Percentiles rank a stretch among this genome's conserved stretches.
Conservation (phyloP, 768 basidiomycete genomes). For the Neoboletus brunneissimus region DNA sequence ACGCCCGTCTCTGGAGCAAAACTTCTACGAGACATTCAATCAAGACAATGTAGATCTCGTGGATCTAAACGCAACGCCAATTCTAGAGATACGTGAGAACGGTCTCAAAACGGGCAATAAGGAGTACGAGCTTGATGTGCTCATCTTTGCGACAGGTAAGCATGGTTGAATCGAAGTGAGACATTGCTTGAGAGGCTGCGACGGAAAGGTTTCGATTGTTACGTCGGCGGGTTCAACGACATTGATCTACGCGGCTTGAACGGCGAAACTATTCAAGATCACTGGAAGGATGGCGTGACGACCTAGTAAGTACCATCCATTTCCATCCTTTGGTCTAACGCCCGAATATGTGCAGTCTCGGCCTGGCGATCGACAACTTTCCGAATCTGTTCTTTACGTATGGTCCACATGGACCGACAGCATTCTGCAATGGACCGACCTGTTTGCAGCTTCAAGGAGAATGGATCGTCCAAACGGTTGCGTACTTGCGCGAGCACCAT, state of each 20-base stretch:
- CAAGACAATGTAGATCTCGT: conserved; percentile 19
- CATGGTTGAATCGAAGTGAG: not conserved
- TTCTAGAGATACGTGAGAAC: conserved; percentile 7
- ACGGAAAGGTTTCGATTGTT: conserved; percentile 12
- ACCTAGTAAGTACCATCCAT: conserved; percentile 10
- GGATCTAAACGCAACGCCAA: conserved; percentile 3
- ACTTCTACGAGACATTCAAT: conserved; percentile 13
- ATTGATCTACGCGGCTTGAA: conserved; percentile 15
- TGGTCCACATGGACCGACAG: conserved; percentile 13
- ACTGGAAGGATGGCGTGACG: conserved; percentile 11
- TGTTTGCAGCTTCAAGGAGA: conserved; percentile 2
- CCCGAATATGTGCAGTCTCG: conserved; percentile 3
- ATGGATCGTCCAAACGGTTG: conserved; percentile 13
- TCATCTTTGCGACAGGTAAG: conserved; percentile 18
- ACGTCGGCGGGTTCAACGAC: conserved; percentile 1
- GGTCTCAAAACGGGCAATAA: conserved; percentile 7
- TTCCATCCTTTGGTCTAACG: not conserved
- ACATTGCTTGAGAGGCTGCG: not conserved
- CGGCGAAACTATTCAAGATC: conserved; percentile 12
- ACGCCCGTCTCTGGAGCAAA: conserved; percentile 7
- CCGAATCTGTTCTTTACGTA: conserved; percentile 12
- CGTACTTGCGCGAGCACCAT: conserved; percentile 4
- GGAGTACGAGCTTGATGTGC: conserved; percentile 12
- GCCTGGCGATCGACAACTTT: conserved; percentile 15
- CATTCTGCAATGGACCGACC: conserved; percentile 8